Base-by-base conservation (phyloP, 1,139 yeast genomes). In the Candida pseudoviswanathii region DNA sequence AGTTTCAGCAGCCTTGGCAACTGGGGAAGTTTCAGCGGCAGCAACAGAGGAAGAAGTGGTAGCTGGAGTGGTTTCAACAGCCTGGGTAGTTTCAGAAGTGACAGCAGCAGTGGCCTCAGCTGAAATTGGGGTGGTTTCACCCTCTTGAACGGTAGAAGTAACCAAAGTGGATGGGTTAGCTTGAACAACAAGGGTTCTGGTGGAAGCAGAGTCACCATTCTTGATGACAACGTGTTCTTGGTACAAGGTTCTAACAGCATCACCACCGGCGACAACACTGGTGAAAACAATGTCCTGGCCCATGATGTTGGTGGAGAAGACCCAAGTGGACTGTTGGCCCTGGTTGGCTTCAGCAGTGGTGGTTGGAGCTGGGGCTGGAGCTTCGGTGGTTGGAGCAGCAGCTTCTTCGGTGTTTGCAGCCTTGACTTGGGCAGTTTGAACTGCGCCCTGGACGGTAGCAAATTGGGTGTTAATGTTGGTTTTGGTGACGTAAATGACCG, bases 401-500 rank as follows among this genome's bases (percentile, higher is more conserved):
- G 47, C 25, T 36, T 37, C 47, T 16, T 10, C 21, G 7, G 36
- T n/a, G 21, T 32, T 32, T 32, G 36, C 36, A 32, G 29, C 40
- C 11, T 24, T 24, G 5, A 11, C 40, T 37, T 37, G 30, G 25
- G 27, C 40, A 24, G 40, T 37, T 26, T 44, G 40, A 31, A 25
- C 31, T 31, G 42, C 50, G 24, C 43, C 45, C 21, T 43, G 38
- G 5, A 45, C 48, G 9, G 54, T 51, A 24, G 47, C 45, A 33
- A 57, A 60, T 27, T 65, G 54, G 45, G 71, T 67, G 49, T 62
- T 58, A 47, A 55, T 48, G 52, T 60, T 62, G 51, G 60, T 50
- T 31, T 61, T 57, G 43, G 73, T 68, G 50, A 66, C 67, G 49
- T 52, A 61, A 31, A 59, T 60, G 34, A 62, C 56, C 29, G 57